These are phyloP conservation scores for Nakazawaea siamensis DNA, from an alignment of 805 yeast genomes.

Conservation along the genomic window DNA sequence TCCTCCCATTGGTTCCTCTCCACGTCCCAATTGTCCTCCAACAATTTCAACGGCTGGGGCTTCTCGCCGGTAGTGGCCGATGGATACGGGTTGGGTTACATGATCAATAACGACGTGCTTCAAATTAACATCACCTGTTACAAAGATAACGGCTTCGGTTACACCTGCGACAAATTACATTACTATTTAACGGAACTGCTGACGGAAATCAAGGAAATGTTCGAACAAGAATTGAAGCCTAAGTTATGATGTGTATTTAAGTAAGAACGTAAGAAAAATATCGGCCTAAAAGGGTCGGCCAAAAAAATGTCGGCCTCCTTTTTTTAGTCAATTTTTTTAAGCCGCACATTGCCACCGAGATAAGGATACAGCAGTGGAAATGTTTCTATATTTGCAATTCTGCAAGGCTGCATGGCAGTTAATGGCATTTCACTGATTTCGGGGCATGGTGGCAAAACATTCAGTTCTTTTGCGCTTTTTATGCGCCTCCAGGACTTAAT, in stretches of 20 bases:
- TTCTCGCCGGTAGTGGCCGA: slow-evolving; percentile 92
- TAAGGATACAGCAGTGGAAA: too few relatives aligned
- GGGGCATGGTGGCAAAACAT: too few relatives aligned
- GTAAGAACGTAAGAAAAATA: too few relatives aligned
- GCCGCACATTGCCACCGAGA: too few relatives aligned
- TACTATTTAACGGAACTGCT: slow-evolving; percentile 72
- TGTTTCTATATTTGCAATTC: too few relatives aligned
- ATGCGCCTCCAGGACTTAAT: too few relatives aligned
- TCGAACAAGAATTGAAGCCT: slow-evolving; percentile 19
- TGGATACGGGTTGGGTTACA: slow-evolving; percentile 91
- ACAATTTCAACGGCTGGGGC: slow-evolving; percentile 85
- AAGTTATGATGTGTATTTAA: slow-evolving; percentile 2
- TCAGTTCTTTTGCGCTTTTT: too few relatives aligned
- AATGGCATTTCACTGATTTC: too few relatives aligned
- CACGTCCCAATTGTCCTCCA: slow-evolving; percentile 83
- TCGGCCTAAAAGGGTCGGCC: too few relatives aligned
- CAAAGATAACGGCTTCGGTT: slow-evolving; percentile 49
- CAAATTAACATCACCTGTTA: slow-evolving; percentile 79
- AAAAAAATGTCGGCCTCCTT: too few relatives aligned
- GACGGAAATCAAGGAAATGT: slow-evolving; percentile 66
- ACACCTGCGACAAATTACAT: slow-evolving; percentile 48
- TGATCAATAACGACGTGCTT: slow-evolving; percentile 78
- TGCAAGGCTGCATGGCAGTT: too few relatives aligned
- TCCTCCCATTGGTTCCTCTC: slow-evolving; percentile 82
- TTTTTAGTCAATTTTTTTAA: too few relatives aligned